Percentiles rank a stretch among this genome's conserved stretches.
Conservation (phyloP, 2,329 filamentous ascomycete genomes). For the Cercospora zeina region DNA sequence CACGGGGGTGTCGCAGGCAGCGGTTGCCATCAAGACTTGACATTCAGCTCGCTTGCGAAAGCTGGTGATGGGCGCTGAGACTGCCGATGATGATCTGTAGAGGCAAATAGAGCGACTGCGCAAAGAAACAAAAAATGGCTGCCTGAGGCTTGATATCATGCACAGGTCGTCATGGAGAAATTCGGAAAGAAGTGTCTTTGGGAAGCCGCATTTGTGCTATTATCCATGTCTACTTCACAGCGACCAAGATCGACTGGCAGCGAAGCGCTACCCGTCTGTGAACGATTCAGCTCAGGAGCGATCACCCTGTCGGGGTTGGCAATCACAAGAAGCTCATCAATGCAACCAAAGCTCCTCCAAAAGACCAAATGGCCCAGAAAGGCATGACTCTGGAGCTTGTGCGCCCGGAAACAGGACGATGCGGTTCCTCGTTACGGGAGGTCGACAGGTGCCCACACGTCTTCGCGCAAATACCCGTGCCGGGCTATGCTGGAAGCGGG, state of each 20-base stretch:
- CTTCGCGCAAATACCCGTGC: not conserved
- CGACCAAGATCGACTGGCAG: not conserved
- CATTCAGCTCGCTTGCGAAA: not conserved
- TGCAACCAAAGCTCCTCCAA: too few relatives aligned
- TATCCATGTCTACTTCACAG: not conserved
- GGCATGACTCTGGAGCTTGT: too few relatives aligned
- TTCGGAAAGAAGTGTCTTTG: not conserved
- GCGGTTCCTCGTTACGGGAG: not conserved
- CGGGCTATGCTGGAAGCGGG: not conserved
- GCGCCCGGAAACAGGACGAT: not conserved
- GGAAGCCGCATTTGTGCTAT: not conserved
- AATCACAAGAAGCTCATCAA: too few relatives aligned
- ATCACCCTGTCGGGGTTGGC: not conserved
- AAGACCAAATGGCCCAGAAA: too few relatives aligned
- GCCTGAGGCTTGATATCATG: not conserved
- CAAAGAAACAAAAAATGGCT: too few relatives aligned
- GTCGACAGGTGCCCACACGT: not conserved
- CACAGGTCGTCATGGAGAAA: not conserved
- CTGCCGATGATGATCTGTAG: not conserved
- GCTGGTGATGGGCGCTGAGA: not conserved
- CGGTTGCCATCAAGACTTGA: not conserved
- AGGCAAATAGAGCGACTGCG: not conserved
- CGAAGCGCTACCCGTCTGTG: not conserved
- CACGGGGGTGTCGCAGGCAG: not conserved
- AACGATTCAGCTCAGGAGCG: not conserved